Base-by-base conservation (phyloP, 2,329 filamentous ascomycete genomes). In the Fusarium sp. region DNA sequence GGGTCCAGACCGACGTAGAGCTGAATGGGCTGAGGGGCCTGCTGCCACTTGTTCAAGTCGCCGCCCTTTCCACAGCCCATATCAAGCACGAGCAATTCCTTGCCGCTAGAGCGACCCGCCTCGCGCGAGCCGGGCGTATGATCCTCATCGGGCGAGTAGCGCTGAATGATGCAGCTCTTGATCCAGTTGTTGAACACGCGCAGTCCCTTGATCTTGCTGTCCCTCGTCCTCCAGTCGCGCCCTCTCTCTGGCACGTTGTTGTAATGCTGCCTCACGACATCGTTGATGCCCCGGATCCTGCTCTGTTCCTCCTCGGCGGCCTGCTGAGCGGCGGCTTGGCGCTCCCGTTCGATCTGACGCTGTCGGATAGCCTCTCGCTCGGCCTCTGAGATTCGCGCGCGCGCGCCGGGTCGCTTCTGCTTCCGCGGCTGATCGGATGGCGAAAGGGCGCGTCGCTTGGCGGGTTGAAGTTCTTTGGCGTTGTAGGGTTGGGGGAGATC, bases 111-210 rank as follows among this genome's bases (percentile, higher is more conserved):
- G 62, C 85, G 83, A 20, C 87, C 88, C 62, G 84, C 81, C 78
- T 90, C 88, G 71, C 87, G 85, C 52, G 88, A 90, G 42, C 89
- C 89, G 3, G 92, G 89, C 1, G 89, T 85, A 75, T 92, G 92
- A 70, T 94, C 91, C 81, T 96, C 93, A 73, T 92, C 91, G 0
- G 93, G 93, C 6, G 94, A 94, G 84, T 98, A 98, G 81, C 98
- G 98, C 81, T 98, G 95, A 76, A 99, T 98, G 76, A 98, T 90
- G 59, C 94, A 96, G 80, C 94, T 98, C 87, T 99, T 99, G 84
- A 99, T 90, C 96, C 96, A 99, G 83, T 99, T 99, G 85, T 99
- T 99, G 87, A 98, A 96, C 76, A 93, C 94, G 62, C 96, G 91
- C 62, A 99, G 86, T 1, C 96, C 96, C 84, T 97, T 98, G 86